Percentiles rank a stretch among this genome's conserved stretches.
Evolutionary conservation across 805 yeast genomes (phyloP).

Genomic region (Starmerella asiatica): DNA sequence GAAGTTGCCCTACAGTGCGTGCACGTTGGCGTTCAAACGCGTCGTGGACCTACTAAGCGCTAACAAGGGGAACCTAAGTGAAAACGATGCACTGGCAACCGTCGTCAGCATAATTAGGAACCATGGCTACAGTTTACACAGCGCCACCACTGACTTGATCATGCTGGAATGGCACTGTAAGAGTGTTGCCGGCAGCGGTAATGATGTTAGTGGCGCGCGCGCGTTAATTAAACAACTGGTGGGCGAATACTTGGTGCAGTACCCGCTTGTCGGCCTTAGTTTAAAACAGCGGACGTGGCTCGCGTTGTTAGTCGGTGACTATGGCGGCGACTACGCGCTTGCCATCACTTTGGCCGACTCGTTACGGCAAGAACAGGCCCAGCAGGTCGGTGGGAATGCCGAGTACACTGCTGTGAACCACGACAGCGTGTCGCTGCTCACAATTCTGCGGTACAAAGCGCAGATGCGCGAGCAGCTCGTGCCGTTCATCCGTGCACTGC

Average conservation of each 20-base stretch:
- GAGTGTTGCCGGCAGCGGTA: background rate
- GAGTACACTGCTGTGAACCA: conserved; percentile 5
- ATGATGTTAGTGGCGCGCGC: background rate
- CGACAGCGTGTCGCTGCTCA: conserved; percentile 12
- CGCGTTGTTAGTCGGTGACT: conserved; percentile 9
- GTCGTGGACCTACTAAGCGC: conserved; percentile 5
- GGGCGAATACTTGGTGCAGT: conserved; percentile 17
- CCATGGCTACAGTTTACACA: conserved; percentile 17
- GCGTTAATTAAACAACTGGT: conserved; percentile 3
- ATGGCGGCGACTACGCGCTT: conserved; percentile 3
- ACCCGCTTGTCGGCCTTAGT: conserved; percentile 17
- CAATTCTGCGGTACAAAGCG: conserved; percentile 5
- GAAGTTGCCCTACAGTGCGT: conserved; percentile 9
- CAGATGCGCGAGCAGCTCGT: conserved; percentile 5
- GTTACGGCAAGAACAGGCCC: conserved; percentile 5
- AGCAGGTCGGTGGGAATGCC: background rate
- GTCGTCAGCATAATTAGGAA: conserved; percentile 7
- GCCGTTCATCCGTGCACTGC: conserved; percentile 6
- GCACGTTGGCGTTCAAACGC: conserved; percentile 13
- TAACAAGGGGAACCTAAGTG: background rate
- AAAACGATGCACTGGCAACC: background rate
- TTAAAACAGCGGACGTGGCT: conserved; percentile 16
- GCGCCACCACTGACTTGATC: conserved; percentile 20
- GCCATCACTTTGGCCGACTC: conserved; percentile 11
- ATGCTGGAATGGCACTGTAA: conserved; percentile 14